phyloP scores from a whole-genome alignment of 2,329 filamentous ascomycete genomes.

The Penicillium sp. region DNA sequence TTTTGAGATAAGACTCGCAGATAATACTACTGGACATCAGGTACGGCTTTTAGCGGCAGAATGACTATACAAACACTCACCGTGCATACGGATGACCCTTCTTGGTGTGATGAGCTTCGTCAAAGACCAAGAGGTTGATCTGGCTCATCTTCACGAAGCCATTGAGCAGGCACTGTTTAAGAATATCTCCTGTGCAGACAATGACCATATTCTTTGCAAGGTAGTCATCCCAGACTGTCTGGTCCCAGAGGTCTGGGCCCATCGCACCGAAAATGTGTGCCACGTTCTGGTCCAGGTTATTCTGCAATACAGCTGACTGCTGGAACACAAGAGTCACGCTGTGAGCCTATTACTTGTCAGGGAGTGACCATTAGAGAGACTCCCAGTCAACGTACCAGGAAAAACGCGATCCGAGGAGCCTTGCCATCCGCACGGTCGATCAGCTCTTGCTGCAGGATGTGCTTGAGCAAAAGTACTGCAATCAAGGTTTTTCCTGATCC shows the following conservation, averaged over 20 bases:
- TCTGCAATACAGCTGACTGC: slow-evolving; percentile 77
- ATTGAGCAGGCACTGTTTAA: slow-evolving; percentile 75
- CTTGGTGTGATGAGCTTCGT: slow-evolving; percentile 95
- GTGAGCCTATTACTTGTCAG: slow-evolving; percentile 60
- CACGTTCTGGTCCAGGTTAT: slow-evolving; percentile 77
- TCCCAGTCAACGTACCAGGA: slow-evolving; percentile 60
- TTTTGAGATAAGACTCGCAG: slow-evolving; percentile 74
- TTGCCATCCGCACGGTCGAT: slow-evolving; percentile 64
- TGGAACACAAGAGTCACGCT: slow-evolving; percentile 90
- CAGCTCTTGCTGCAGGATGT: slow-evolving; percentile 76
- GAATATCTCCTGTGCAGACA: slow-evolving; percentile 88
- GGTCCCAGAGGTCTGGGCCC: slow-evolving; percentile 62
- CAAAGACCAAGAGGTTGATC: slow-evolving; percentile 90
- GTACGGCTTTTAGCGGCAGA: not conserved
- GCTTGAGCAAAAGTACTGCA: slow-evolving; percentile 77
- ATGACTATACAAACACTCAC: slow-evolving; percentile 30
- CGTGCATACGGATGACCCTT: slow-evolving; percentile 87
- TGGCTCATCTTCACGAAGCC: slow-evolving; percentile 77
- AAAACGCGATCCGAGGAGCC: slow-evolving; percentile 73
- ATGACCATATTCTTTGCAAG: slow-evolving; percentile 74
- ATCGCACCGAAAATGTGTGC: slow-evolving; percentile 73
- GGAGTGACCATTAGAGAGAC: too few relatives aligned
- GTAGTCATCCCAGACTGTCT: slow-evolving; percentile 60
- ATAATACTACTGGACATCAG: slow-evolving; percentile 62
- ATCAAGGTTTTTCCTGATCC: slow-evolving; percentile 97